Conservation (phyloP, 495 filamentous ascomycete genomes). For the Penicillium nucicola region DNA sequence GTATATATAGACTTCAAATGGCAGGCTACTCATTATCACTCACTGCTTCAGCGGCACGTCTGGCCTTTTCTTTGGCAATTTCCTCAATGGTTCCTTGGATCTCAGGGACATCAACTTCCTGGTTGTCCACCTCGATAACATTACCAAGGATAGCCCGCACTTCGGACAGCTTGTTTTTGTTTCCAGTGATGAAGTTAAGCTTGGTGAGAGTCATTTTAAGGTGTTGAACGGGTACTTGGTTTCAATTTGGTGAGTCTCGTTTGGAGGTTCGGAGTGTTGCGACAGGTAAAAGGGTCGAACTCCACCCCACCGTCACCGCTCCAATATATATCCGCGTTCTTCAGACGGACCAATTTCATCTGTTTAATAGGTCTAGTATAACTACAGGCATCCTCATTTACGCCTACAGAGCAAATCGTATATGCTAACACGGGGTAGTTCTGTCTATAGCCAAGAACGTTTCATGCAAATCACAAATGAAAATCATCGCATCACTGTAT, state of each 20-base stretch:
- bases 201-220: constrained; percentile 31
- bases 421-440: too few species aligned
- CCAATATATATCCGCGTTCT: too few species aligned
- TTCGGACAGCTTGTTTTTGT: constrained; percentile 87
- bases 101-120: constrained; percentile 76
- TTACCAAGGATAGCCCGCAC: constrained; percentile 79
- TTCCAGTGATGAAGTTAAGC: constrained; percentile 95
- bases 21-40: not conserved
- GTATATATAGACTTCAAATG: not conserved
- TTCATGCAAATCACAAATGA: constrained; percentile 11
- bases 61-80: constrained; percentile 82
- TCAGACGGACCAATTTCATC: too few species aligned
- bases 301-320: not conserved
- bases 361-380: too few species aligned
- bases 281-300: too few species aligned
- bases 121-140: constrained; percentile 68
- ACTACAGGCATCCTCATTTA: too few species aligned
- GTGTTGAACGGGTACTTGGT: not conserved
- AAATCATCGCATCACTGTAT: constrained; percentile 28
- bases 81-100: constrained; percentile 93
- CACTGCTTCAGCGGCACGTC: constrained; percentile 56
- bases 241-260: not conserved
- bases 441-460: constrained; percentile 8
- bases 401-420: not conserved
- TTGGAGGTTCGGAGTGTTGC: too few species aligned